Evolutionary conservation across 345 rosid species (phyloP).

Genomic region (Citrus cavaleriei): DNA sequence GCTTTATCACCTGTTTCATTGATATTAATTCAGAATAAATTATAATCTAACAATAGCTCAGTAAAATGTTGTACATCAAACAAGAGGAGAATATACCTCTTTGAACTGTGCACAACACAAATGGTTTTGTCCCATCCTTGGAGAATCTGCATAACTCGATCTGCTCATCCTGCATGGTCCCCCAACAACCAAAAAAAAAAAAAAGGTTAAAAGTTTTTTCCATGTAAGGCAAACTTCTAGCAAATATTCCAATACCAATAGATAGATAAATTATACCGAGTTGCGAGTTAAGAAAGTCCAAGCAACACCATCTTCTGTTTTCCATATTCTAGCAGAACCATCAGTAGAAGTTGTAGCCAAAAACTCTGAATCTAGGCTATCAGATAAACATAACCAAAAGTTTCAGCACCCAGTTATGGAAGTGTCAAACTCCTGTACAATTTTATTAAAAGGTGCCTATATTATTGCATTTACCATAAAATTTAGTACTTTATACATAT

Average conservation of each 20-base stretch:
- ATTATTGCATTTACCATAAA: neutral
- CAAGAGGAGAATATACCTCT: slow-evolving; percentile 38
- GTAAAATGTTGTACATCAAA: neutral
- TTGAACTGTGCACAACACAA: slow-evolving; percentile 77
- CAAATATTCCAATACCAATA: neutral
- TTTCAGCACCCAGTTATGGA: slow-evolving; percentile 3
- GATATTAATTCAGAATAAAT: slow-evolving; percentile 14
- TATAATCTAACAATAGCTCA: neutral
- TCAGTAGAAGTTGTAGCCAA: slow-evolving; percentile 84
- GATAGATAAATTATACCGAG: slow-evolving; percentile 40
- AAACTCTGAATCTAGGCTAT: slow-evolving; percentile 88
- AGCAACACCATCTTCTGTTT: slow-evolving; percentile 77
- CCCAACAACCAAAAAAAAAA: neutral
- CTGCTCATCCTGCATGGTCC: slow-evolving; percentile 60
- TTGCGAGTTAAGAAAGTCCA: slow-evolving; percentile 66
- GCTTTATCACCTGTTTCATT: slow-evolving; percentile 58
- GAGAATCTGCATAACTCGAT: slow-evolving; percentile 84
- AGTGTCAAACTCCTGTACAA: neutral
- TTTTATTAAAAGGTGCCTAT: neutral
- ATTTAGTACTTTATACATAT: neutral
- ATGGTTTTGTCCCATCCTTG: slow-evolving; percentile 92
- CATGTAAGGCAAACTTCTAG: slow-evolving; percentile 6
- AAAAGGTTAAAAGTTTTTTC: neutral
- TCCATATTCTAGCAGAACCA: slow-evolving; percentile 96
- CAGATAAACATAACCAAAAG: slow-evolving; percentile 11